Evolutionary conservation across 495 filamentous ascomycete genomes (phyloP), one percentile per base, ranked within the genome.

Genomic region (Pseudotulostoma volvatum): DNA sequence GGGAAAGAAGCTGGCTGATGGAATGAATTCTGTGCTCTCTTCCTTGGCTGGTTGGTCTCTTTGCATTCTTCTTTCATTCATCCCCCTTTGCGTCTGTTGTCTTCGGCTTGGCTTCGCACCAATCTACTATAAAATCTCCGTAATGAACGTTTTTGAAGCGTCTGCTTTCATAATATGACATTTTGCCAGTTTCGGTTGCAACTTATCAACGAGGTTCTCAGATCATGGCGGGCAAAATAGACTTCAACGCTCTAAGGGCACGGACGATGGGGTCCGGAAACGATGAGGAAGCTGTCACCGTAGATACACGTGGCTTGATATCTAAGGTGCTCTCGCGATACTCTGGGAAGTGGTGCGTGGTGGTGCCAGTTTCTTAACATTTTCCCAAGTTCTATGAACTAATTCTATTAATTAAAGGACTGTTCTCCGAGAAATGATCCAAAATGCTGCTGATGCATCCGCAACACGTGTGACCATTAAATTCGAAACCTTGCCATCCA

Each of bases 321-420:
- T 93, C 95, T 56, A 99, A 99, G 59, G 86, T 96, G 1, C 70
- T 97, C 31, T 88, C 90, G 13, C 65, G 90, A 42, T 97, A 97
- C 56, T 90, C 85, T 7, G 86, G 90, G 40, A 88, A 96, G 62
- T 93, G 86, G 77, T 69, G 42, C 1, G 48, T 40, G 7, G 7
- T 31, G 18, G 15, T 21, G 15, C 13, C 21, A 9, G 8, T 33
- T 28, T 28, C 5, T 28, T 28, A 28, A 28, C 23, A 28, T n/a
- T n/a, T 13, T 74, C 70, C 4, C 48, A 40, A 20, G 34, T 40
- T 28, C 15, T 18, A 13, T 17, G 18, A 2, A 23, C 11, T 25
- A 33, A 7, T 19, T 31, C 5, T 38, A 2, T 19, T 31, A 4
- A 9, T 16, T 4, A 41, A 18, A 66, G 63, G 61, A 74, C 70